A percentile compares a stretch with the other conserved stretches of the same genome.
Evolutionary conservation across 768 basidiomycete species (phyloP).

Genomic region (Psilocybe sp.): DNA sequence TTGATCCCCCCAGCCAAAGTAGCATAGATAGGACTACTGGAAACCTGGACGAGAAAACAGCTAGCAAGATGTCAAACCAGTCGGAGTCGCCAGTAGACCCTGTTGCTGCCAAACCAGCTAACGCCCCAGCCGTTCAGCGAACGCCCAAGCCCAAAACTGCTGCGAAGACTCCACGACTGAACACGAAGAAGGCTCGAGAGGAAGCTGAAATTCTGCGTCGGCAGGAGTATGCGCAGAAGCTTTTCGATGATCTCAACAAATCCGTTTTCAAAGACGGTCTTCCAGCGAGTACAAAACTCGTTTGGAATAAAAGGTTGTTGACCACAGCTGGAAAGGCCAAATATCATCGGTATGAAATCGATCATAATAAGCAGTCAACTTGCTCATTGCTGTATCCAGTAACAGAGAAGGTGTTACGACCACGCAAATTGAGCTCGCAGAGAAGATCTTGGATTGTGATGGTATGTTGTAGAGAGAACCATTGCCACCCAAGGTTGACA

Average conservation of each 20-base stretch:
- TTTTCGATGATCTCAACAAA: conserved; percentile 63
- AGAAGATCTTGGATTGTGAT: conserved; percentile 76
- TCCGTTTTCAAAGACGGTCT: conserved; percentile 53
- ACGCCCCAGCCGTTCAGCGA: not conserved
- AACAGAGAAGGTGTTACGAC: conserved; percentile 56
- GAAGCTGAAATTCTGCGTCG: conserved; percentile 42
- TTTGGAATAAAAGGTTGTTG: conserved; percentile 64
- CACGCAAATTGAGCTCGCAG: conserved; percentile 73
- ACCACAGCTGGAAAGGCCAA: conserved; percentile 72
- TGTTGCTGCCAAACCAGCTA: not conserved
- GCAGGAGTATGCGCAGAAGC: conserved; percentile 49
- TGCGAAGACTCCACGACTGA: conserved; percentile 17
- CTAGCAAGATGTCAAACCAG: not conserved
- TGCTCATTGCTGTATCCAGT: conserved; percentile 25
- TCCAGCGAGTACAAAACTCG: conserved; percentile 52
- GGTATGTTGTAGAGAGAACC: conserved; percentile 38
- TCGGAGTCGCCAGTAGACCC: not conserved
- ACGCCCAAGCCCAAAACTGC: conserved; percentile 1
- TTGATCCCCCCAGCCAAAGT: not conserved
- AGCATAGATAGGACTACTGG: too few species aligned
- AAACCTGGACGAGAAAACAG: not conserved
- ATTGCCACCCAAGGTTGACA: not conserved
- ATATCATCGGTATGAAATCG: conserved; percentile 49
- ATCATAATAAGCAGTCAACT: not conserved
- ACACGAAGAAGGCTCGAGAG: conserved; percentile 38